Conservation (phyloP, 2,329 filamentous ascomycete genomes). For the Ceratocystis diversiconidia region DNA sequence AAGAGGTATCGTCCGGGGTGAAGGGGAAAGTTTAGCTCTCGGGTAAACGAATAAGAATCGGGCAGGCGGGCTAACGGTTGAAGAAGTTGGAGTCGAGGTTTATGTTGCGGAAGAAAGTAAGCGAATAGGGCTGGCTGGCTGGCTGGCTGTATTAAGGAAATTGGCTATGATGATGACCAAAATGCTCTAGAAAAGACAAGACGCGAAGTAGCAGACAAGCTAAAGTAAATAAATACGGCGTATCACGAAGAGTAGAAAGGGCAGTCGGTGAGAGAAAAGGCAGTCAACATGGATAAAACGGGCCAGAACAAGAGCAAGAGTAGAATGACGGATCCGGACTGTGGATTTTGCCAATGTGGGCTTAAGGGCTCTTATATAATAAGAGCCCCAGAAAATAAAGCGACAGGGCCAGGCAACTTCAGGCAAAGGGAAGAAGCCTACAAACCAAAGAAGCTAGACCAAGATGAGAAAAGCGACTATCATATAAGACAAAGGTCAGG, state of each 20-base stretch:
- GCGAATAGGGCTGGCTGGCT: neutral
- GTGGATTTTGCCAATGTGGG: constrained; percentile 2
- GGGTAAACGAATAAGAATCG: constrained; percentile 7
- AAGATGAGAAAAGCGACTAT: constrained; percentile 3
- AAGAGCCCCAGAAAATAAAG: neutral
- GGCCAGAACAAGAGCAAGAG: neutral
- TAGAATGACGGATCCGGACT: neutral
- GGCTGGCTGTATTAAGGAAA: neutral
- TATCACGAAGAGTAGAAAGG: neutral
- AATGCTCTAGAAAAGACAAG: neutral
- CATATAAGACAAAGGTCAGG: constrained; percentile 5
- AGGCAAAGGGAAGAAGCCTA: neutral
- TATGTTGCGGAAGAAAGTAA: neutral
- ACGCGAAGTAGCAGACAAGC: neutral
- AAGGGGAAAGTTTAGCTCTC: neutral
- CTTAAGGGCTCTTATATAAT: neutral
- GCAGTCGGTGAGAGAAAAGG: neutral
- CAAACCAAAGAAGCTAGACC: neutral
- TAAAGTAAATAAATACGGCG: neutral
- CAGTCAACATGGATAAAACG: neutral
- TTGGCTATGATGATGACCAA: neutral
- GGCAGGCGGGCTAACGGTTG: neutral
- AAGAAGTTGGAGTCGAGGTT: constrained; percentile 1
- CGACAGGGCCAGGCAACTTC: neutral
- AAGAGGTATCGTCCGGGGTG: neutral